phyloP scores from a whole-genome alignment of 345 rosid species.

The Citrus unshiu region DNA sequence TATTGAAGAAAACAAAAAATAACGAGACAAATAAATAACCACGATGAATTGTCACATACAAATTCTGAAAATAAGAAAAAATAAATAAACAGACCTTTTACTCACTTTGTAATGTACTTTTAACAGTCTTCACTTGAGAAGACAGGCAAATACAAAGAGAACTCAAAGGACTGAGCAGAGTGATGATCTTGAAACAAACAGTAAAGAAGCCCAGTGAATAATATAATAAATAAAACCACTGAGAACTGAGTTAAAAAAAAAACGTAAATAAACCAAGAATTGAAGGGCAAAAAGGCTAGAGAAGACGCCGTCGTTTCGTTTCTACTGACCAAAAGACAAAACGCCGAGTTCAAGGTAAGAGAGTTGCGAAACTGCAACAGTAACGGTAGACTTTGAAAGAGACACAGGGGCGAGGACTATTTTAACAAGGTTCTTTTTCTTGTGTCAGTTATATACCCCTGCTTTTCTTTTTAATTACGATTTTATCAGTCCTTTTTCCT shows the following conservation, averaged over 20 bases:
- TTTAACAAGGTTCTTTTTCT: too few relatives aligned
- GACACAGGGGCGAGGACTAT: neutral
- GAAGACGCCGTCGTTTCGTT: conserved; percentile 14
- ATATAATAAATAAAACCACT: too few relatives aligned
- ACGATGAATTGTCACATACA: conserved; percentile 5
- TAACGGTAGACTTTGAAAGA: too few relatives aligned
- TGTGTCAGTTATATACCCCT: neutral
- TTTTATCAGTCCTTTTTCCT: neutral
- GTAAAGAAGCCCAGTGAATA: neutral
- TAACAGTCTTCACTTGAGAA: neutral
- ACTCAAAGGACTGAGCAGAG: neutral
- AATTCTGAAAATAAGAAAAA: neutral
- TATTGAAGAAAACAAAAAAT: neutral
- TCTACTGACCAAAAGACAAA: neutral
- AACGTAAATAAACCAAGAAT: neutral
- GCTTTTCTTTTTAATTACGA: neutral
- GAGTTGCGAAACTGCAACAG: neutral
- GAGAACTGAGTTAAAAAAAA: neutral
- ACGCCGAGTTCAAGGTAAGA: neutral
- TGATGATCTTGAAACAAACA: neutral
- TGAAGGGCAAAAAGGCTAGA: neutral
- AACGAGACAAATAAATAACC: neutral
- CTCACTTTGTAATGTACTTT: conserved; percentile 26
- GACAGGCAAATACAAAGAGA: neutral
- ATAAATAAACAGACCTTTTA: neutral